phyloP scores from a whole-genome alignment of 2,329 filamentous ascomycete genomes.

The Xylariaceae sp. region DNA sequence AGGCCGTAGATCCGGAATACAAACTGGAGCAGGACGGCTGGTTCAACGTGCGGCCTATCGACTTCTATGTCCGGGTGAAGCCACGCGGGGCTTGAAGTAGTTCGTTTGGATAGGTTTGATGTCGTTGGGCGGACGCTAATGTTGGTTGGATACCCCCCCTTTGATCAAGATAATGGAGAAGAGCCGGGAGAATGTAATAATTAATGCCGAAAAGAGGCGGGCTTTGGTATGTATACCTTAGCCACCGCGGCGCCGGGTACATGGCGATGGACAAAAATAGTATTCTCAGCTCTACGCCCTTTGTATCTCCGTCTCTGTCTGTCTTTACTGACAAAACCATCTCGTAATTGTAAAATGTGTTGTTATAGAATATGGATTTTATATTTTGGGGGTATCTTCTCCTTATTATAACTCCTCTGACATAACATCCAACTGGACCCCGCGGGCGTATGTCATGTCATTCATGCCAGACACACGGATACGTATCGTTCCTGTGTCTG shows the following conservation, averaged over 20 bases:
- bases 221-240: not conserved
- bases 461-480: not conserved
- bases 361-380: not conserved
- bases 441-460: not conserved
- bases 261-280: not conserved
- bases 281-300: not conserved
- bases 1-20: constrained; percentile 37
- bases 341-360: too few relatives aligned
- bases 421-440: not conserved
- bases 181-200: not conserved
- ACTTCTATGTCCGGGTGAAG: constrained; percentile 41
- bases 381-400: not conserved
- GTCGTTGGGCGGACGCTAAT: too few relatives aligned
- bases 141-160: too few relatives aligned
- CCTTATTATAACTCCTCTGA: not conserved
- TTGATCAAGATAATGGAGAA: too few relatives aligned
- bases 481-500: not conserved
- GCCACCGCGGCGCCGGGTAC: not conserved
- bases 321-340: not conserved
- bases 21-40: constrained; percentile 43
- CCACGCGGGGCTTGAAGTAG: constrained; percentile 26
- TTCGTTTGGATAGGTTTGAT: not conserved
- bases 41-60: constrained; percentile 48
- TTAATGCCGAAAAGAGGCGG: not conserved
- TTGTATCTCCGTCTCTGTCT: too few relatives aligned